Evolutionary conservation across 306 rosid species (phyloP).

Genomic region (Ammopiptanthus mongolicus): DNA sequence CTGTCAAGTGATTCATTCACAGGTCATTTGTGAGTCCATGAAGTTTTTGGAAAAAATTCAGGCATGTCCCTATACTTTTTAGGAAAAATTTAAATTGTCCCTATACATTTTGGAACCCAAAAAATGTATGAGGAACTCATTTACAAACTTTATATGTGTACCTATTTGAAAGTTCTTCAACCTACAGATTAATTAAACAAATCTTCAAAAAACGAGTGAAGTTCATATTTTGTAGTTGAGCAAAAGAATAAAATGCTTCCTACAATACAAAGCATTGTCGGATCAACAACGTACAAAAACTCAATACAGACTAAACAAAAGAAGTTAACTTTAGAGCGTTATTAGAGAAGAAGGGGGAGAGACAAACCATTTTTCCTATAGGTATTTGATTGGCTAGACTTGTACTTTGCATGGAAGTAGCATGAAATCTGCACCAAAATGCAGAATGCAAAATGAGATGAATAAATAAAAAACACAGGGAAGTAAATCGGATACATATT

Average conservation of each 20-base stretch:
- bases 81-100: too few species aligned
- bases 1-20: too few species aligned
- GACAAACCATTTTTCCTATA: constrained; percentile 68
- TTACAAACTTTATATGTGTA: too few species aligned
- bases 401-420: constrained; percentile 74
- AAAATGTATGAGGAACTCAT: too few species aligned
- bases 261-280: not conserved
- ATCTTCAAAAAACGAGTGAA: not conserved
- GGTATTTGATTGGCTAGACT: constrained; percentile 51
- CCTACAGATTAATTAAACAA: too few species aligned
- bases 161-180: too few species aligned
- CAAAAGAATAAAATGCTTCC: not conserved
- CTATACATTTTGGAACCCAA: too few species aligned
- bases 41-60: too few species aligned
- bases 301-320: not conserved
- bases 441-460: not conserved
- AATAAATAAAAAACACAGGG: not conserved
- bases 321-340: not conserved
- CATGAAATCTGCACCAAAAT: constrained; percentile 66
- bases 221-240: not conserved
- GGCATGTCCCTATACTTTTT: too few species aligned
- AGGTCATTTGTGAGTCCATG: too few species aligned
- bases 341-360: not conserved
- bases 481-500: not conserved
- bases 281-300: not conserved